Percentiles rank a stretch among this genome's conserved stretches.
phyloP scores from a whole-genome alignment of 1,284 basidiomycete genomes.

The Sporisorium scitamineum region DNA sequence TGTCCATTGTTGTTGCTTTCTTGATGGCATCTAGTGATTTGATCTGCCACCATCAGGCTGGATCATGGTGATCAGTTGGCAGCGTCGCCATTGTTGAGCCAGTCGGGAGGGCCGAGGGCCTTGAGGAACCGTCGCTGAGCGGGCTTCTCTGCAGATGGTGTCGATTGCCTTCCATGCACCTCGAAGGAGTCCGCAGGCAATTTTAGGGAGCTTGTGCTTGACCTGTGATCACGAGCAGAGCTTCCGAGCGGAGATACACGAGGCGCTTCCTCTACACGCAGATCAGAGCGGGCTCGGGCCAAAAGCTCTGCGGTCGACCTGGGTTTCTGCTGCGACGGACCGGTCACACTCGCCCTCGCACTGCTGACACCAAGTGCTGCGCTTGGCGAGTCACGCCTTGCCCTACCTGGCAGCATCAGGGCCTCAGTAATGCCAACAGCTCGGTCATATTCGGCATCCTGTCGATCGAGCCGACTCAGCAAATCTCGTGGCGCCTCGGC shows the following conservation, averaged over 20 bases:
- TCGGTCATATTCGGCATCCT: constrained; percentile 15
- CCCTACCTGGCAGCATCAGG: not conserved
- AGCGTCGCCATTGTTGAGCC: constrained; percentile 8
- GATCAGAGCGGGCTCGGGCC: not conserved
- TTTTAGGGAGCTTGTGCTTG: not conserved
- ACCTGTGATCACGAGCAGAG: not conserved
- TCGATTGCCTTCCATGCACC: not conserved
- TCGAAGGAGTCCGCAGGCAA: not conserved
- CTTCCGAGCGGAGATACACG: not conserved
- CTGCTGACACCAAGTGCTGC: not conserved
- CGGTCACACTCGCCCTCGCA: not conserved
- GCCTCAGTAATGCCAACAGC: not conserved
- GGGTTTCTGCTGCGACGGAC: not conserved
- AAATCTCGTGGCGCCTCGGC: constrained; percentile 24
- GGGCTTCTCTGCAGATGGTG: constrained; percentile 9
- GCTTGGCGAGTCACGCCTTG: not conserved
- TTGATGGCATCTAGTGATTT: not conserved
- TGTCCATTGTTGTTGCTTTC: not conserved
- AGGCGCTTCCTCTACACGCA: not conserved
- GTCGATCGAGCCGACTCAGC: constrained; percentile 28
- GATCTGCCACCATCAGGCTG: not conserved
- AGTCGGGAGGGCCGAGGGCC: constrained; percentile 13
- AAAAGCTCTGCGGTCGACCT: not conserved
- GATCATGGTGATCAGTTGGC: not conserved
- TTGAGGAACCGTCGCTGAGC: constrained; percentile 33